These are phyloP conservation scores for Leptoxyphium fumago DNA, from an alignment of 2,329 filamentous ascomycete species.

Conservation along the genomic window DNA sequence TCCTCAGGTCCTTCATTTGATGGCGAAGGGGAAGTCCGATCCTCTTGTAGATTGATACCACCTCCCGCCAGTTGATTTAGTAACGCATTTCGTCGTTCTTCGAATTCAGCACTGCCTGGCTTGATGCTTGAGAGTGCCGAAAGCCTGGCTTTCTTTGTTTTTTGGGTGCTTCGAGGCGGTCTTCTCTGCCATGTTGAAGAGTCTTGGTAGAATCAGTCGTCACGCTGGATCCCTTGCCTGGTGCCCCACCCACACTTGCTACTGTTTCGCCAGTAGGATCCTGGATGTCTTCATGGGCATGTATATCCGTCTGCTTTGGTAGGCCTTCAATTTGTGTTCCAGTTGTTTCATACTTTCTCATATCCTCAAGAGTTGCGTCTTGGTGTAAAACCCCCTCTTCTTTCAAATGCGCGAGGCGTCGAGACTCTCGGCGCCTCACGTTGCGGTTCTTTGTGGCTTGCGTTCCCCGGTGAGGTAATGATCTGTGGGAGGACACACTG, in stretches of 20 bases:
- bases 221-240: neutral
- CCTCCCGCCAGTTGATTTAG: conserved; percentile 6
- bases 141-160: conserved; percentile 1
- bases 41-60: conserved; percentile 2
- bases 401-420: conserved; percentile 38
- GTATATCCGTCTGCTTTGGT: too few relatives aligned
- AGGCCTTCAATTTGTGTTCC: too few relatives aligned
- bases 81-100: conserved; percentile 4
- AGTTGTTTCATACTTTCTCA: neutral
- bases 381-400: conserved; percentile 35
- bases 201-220: neutral
- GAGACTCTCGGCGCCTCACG: conserved; percentile 34
- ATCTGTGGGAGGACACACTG: conserved; percentile 1
- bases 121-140: neutral
- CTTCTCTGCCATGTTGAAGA: neutral
- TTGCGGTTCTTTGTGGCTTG: conserved; percentile 41
- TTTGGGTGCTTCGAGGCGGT: neutral
- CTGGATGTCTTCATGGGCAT: too few relatives aligned
- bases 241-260: neutral
- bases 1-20: conserved; percentile 11
- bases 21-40: neutral
- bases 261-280: too few relatives aligned
- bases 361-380: conserved; percentile 30
- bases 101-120: neutral
- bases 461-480: conserved; percentile 32